Conservation (phyloP, 495 filamentous ascomycete genomes). For the Trichocladium uniseriatum region DNA sequence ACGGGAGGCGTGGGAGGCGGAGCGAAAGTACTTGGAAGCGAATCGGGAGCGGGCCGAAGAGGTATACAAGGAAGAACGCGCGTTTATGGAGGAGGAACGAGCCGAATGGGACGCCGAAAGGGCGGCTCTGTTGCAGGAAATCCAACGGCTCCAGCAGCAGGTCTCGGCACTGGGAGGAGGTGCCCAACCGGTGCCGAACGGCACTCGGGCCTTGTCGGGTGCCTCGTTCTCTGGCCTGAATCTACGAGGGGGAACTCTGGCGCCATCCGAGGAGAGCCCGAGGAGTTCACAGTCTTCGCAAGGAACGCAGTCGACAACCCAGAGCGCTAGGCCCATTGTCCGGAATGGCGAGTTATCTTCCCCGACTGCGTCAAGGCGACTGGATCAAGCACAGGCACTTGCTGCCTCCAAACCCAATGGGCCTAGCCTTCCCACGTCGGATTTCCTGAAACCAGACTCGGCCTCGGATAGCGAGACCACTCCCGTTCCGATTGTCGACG, state of each 20-base stretch:
- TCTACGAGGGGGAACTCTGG: slow-evolving; percentile 21
- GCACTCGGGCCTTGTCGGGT: slow-evolving; percentile 11
- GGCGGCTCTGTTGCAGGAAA: slow-evolving; percentile 16
- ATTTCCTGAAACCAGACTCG: slow-evolving; percentile 10
- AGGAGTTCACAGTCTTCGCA: slow-evolving; percentile 23
- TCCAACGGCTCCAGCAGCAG: slow-evolving; percentile 27
- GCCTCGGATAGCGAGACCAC: slow-evolving; percentile 11
- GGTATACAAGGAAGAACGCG: slow-evolving; percentile 38
- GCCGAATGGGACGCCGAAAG: slow-evolving; percentile 32
- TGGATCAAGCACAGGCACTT: slow-evolving; percentile 4
- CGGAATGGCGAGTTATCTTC: not conserved
- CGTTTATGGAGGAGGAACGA: slow-evolving; percentile 37
- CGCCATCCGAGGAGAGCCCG: slow-evolving; percentile 19
- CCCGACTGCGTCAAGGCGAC: not conserved
- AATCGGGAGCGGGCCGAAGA: slow-evolving; percentile 37
- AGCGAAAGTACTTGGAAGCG: slow-evolving; percentile 37
- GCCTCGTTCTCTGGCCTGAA: slow-evolving; percentile 2
- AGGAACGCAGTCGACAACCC: slow-evolving; percentile 1
- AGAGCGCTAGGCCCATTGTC: not conserved
- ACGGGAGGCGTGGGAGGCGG: slow-evolving; percentile 36
- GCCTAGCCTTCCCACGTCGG: slow-evolving; percentile 3
- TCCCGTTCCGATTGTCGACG: slow-evolving; percentile 33
- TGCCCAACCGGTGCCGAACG: slow-evolving; percentile 5
- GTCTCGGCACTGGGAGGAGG: slow-evolving; percentile 15
- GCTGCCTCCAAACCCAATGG: slow-evolving; percentile 5